phyloP scores from a whole-genome alignment of 768 basidiomycete genomes.

The Lentinula lateritia region DNA sequence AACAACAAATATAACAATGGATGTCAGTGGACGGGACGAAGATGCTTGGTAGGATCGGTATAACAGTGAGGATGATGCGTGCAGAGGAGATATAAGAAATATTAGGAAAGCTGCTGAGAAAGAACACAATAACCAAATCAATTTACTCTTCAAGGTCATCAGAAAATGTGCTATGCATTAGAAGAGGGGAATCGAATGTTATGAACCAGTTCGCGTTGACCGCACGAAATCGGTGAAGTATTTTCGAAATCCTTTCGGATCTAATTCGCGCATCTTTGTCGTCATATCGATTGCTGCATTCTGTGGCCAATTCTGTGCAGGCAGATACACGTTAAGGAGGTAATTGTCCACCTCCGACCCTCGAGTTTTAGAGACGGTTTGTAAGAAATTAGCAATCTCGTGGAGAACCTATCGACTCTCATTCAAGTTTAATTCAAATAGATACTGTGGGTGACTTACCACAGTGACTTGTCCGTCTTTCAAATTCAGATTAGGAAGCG shows the following conservation, averaged over 20 bases:
- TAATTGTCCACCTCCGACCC: constrained; percentile 81
- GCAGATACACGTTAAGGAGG: constrained; percentile 74
- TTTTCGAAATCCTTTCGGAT: constrained; percentile 74
- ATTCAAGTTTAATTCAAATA: background rate
- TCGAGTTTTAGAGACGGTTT: constrained; percentile 69
- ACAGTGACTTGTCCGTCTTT: constrained; percentile 84
- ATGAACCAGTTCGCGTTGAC: constrained; percentile 60
- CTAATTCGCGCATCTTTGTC: constrained; percentile 66
- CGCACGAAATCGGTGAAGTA: constrained; percentile 84
- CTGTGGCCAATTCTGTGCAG: constrained; percentile 82
- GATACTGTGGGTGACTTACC: constrained; percentile 40
- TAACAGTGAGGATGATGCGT: constrained; percentile 1
- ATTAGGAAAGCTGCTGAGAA: background rate
- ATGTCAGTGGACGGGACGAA: background rate
- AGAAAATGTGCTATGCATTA: background rate
- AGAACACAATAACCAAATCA: background rate
- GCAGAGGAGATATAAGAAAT: background rate
- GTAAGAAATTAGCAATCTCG: constrained; percentile 84
- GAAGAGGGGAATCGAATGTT: constrained; percentile 9
- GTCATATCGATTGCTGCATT: constrained; percentile 75
- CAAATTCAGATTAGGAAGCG: constrained; percentile 74
- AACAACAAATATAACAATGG: background rate
- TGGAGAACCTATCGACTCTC: constrained; percentile 60
- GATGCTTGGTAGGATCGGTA: background rate
- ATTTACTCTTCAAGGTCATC: background rate